phyloP scores from a whole-genome alignment of 345 rosid genomes.

The Draba incana region DNA sequence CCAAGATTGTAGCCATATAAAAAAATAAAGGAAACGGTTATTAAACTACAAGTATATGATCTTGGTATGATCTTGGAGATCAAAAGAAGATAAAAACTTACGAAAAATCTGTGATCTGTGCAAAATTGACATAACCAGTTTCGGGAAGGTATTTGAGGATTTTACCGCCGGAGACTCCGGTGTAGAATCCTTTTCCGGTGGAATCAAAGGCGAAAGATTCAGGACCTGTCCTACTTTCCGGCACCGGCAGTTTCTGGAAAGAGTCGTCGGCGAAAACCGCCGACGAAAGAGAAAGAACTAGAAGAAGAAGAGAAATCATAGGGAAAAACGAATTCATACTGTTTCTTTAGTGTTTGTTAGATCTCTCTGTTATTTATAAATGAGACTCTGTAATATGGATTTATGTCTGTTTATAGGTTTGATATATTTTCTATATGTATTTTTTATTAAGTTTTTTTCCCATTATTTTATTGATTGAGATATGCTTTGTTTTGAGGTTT shows the following conservation, averaged over 20 bases:
- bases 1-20: neutral
- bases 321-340: conserved; percentile 15
- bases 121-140: conserved; percentile 41
- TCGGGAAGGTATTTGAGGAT: conserved; percentile 43
- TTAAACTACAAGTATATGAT: too few species aligned
- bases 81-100: conserved; percentile 13
- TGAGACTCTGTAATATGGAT: neutral
- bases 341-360: neutral
- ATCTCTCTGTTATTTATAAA: neutral
- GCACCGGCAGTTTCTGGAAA: conserved; percentile 39
- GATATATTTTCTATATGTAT: neutral
- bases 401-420: conserved; percentile 12
- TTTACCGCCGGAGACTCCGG: conserved; percentile 51
- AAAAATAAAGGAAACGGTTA: too few species aligned
- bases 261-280: conserved; percentile 35
- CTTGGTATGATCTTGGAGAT: conserved; percentile 18
- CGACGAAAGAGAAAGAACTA: conserved; percentile 29
- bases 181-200: conserved; percentile 48
- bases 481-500: too few species aligned
- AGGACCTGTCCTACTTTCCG: conserved; percentile 38
- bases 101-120: conserved; percentile 33
- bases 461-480: neutral
- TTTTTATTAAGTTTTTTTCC: neutral
- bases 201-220: conserved; percentile 44
- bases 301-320: neutral